Conservation (phyloP, 2,329 filamentous ascomycete genomes). For the Aspergillus fumigatiaffinis region DNA sequence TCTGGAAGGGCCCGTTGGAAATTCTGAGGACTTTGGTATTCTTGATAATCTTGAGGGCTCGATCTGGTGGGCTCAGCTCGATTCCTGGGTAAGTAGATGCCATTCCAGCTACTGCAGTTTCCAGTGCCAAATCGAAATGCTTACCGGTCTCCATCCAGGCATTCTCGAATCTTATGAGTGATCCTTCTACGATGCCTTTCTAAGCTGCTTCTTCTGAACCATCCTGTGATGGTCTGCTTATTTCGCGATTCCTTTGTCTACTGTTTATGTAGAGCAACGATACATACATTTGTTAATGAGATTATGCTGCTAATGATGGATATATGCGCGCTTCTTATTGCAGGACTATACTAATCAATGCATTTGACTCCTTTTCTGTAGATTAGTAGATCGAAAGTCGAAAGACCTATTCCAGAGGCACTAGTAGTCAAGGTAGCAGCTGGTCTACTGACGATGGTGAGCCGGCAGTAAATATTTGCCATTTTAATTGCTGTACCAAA, state of each 20-base stretch:
- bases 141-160: slow-evolving; percentile 22
- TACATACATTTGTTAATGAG: background rate
- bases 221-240: background rate
- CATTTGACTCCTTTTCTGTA: background rate
- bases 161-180: slow-evolving; percentile 30
- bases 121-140: background rate
- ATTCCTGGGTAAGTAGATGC: slow-evolving; percentile 32
- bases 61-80: slow-evolving; percentile 37
- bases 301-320: background rate
- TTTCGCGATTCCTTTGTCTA: background rate
- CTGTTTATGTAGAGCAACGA: background rate
- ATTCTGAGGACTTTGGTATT: slow-evolving; percentile 24
- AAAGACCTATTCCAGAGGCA: too few relatives aligned
- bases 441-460: too few relatives aligned
- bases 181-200: slow-evolving; percentile 25
- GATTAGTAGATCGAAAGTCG: background rate
- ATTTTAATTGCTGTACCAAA: background rate
- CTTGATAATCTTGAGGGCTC: slow-evolving; percentile 36
- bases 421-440: too few relatives aligned
- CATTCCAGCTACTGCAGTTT: background rate
- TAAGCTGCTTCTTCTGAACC: slow-evolving; percentile 2
- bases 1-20: slow-evolving; percentile 12
- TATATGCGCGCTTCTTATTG: background rate
- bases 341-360: too few relatives aligned
- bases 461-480: too few relatives aligned